These are phyloP conservation scores for Penicillium paradoxum DNA, from an alignment of 495 filamentous ascomycete genomes.

Conservation along the genomic window DNA sequence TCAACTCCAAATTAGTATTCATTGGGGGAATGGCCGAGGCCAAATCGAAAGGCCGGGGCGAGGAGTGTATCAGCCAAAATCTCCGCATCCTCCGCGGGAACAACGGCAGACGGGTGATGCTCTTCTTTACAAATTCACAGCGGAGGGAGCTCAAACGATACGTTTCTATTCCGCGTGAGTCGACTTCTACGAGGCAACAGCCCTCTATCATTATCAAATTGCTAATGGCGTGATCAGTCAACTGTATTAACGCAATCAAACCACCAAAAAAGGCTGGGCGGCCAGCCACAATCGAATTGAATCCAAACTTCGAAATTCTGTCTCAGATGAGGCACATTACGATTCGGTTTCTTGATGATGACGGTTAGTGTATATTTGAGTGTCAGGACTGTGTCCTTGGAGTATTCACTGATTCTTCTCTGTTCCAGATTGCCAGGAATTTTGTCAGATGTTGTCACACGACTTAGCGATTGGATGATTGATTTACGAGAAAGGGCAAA, in stretches of 20 bases:
- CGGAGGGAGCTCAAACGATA: conserved; percentile 40
- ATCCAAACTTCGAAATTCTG: conserved; percentile 43
- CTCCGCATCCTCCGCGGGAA: conserved; percentile 37
- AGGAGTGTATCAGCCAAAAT: conserved; percentile 49
- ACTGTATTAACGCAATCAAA: conserved; percentile 37
- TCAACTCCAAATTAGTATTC: conserved; percentile 38
- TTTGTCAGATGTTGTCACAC: conserved; percentile 25
- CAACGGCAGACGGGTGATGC: conserved; percentile 35
- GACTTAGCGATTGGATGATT: conserved; percentile 30
- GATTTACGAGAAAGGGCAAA: neutral
- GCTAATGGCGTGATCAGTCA: conserved; percentile 24
- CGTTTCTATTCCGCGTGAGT: conserved; percentile 41
- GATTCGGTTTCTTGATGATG: conserved; percentile 40
- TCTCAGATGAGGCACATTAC: conserved; percentile 38
- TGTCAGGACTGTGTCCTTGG: neutral
- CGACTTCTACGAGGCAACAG: neutral
- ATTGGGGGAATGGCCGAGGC: conserved; percentile 44
- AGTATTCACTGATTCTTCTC: conserved; percentile 5
- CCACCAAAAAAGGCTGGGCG: conserved; percentile 39
- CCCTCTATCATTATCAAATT: neutral
- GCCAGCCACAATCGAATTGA: conserved; percentile 35
- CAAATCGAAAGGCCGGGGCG: conserved; percentile 45
- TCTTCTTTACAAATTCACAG: conserved; percentile 46
- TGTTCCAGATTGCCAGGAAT: conserved; percentile 17
- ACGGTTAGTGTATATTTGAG: conserved; percentile 29